These are phyloP conservation scores for Vanrija pseudolonga DNA, from an alignment of 1,284 basidiomycete species.

Conservation along the genomic window DNA sequence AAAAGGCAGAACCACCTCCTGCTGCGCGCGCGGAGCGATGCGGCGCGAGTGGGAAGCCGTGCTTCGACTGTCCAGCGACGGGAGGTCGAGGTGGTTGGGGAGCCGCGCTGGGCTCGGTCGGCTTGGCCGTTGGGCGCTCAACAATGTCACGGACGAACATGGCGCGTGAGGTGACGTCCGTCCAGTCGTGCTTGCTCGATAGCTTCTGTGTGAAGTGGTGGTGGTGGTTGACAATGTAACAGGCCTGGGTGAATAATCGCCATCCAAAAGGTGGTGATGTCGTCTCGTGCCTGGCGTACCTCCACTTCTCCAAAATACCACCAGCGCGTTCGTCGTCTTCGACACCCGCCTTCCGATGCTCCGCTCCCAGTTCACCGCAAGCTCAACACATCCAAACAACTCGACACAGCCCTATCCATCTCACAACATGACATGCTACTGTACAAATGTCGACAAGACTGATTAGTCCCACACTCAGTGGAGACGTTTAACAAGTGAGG, in stretches of 20 bases:
- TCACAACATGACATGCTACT: background rate
- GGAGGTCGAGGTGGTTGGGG: slow-evolving; percentile 16
- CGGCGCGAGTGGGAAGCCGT: slow-evolving; percentile 13
- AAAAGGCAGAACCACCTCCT: slow-evolving; percentile 10
- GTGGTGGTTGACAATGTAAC: background rate
- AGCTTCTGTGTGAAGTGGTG: background rate
- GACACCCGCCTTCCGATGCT: no score
- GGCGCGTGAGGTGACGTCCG: background rate
- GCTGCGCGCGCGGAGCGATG: slow-evolving; percentile 8
- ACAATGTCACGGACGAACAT: slow-evolving; percentile 36
- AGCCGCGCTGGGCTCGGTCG: slow-evolving; percentile 1
- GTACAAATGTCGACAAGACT: slow-evolving; percentile 33
- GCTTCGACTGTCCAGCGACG: background rate
- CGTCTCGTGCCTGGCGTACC: slow-evolving; percentile 1
- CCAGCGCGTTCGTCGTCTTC: no score
- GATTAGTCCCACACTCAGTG: slow-evolving; percentile 41
- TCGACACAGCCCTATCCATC: no score
- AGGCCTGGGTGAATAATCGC: background rate
- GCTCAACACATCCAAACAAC: no score
- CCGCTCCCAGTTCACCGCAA: no score
- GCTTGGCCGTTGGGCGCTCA: slow-evolving; percentile 21
- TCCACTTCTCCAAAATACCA: slow-evolving; percentile 1
- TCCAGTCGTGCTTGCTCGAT: background rate
- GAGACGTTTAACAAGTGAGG: slow-evolving; percentile 27
- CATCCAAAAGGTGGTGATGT: background rate